Evolutionary conservation across 257 asterid species (phyloP).

Genomic region (Solanum virginianum): DNA sequence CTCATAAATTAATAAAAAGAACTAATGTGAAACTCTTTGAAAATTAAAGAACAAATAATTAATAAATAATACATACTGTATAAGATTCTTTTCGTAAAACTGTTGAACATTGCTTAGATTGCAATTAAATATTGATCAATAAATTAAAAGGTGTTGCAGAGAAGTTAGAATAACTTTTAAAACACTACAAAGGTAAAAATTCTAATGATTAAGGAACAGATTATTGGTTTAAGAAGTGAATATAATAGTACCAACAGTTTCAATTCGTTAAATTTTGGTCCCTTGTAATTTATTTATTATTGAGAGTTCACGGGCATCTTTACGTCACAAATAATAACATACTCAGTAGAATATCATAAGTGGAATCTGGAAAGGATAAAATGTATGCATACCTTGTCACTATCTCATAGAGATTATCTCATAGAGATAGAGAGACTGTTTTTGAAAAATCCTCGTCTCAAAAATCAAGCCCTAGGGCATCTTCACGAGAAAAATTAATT

Average conservation of each 20-base stretch:
- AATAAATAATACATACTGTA: neutral
- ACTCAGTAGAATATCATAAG: fast-evolving
- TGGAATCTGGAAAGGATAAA: too few relatives aligned
- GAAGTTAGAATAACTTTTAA: neutral
- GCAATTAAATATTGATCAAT: neutral
- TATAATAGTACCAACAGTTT: neutral
- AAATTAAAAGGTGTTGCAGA: neutral
- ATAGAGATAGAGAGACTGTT: too few relatives aligned
- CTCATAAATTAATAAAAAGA: neutral
- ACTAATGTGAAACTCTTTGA: neutral
- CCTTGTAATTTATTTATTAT: neutral
- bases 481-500: too few relatives aligned
- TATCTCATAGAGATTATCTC: too few relatives aligned
- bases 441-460: too few relatives aligned
- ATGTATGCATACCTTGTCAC: too few relatives aligned
- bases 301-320: neutral
- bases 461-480: too few relatives aligned
- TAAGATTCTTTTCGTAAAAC: neutral
- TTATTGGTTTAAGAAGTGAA: constrained; percentile 5
- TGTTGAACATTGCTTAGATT: constrained; percentile 2
- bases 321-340: neutral
- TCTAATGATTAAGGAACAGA: constrained; percentile 37
- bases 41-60: neutral
- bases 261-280: neutral
- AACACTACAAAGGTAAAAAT: neutral